Evolutionary conservation across 148 eudicot genomes (phyloP), one percentile per base, ranked within the genome.

Genomic region (Spergularia marina): DNA sequence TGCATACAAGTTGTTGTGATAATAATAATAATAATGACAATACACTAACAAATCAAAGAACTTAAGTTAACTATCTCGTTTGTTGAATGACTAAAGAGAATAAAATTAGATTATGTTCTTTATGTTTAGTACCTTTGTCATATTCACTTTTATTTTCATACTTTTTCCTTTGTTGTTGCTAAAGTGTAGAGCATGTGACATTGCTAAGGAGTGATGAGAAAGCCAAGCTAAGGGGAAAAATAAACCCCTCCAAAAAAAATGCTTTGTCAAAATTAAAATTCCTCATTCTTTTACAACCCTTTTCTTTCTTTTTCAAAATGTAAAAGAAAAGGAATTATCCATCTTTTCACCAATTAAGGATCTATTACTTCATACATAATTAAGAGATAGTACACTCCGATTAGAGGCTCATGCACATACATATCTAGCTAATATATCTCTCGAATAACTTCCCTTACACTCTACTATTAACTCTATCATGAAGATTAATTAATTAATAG

Each of bases 181-280:
- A 76, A 86, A 84, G 89, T 85, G 86, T 79, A 78, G 68, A 80
- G 85, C 90, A 90, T 85, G 90, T 85, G 88, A 82, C 84, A 75
- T 62, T 73, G 83, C 73, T 65, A 58, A 73, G 66, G 78, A 78
- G 60, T 75, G 66, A 68, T 63, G 44, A 79, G 53, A 78, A 79
- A 79, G 67, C 18, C 53, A 52, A 10, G 41, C 52, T 23, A 52
- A 62, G 36, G 36, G 4, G 36, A 62, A 64, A 52, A 23, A 23
- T 54, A 69, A 55, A 72, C 16, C 30, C 49, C 49, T 44, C 49
- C 7, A 44, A 44, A 44, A 44, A 44, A 44, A 44, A 44, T 44
- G 49, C 62, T 4, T 75, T 74, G 57, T 73, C 67, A 74, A 68
- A 65, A 64, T 60, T 47, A 65, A 73, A 54, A 18, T 55, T 51